phyloP scores from a whole-genome alignment of 169 alveolate genomes.

The Plasmodium ovale region DNA sequence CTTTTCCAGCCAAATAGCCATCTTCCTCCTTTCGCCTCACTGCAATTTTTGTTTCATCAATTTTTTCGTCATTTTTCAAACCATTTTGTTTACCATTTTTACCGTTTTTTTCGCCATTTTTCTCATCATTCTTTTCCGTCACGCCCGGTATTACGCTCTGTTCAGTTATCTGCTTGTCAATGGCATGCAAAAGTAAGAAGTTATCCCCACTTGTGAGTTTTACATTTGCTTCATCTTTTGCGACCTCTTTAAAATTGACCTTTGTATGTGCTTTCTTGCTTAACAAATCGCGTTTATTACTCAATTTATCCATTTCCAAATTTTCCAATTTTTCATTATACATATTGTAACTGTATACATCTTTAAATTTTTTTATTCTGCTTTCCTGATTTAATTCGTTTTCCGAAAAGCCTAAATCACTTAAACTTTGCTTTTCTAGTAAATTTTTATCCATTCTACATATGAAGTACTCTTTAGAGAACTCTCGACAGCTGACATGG shows the following conservation, averaged over 20 bases:
- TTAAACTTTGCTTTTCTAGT: constrained; percentile 67
- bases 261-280: background rate
- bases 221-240: background rate
- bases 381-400: constrained; percentile 55
- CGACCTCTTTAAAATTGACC: background rate
- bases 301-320: constrained; percentile 1
- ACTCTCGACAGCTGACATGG: constrained; percentile 75
- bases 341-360: constrained; percentile 65
- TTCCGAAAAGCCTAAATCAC: constrained; percentile 64
- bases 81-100: constrained; percentile 21
- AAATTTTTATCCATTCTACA: constrained; percentile 78
- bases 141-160: constrained; percentile 8
- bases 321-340: constrained; percentile 62
- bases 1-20: constrained; percentile 58
- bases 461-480: constrained; percentile 76
- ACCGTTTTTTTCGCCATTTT: constrained; percentile 41
- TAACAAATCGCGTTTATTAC: background rate
- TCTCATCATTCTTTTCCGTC: constrained; percentile 23
- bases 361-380: constrained; percentile 44
- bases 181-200: constrained; percentile 23
- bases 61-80: background rate
- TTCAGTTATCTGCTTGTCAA: background rate
- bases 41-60: constrained; percentile 19
- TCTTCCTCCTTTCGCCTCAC: constrained; percentile 29
- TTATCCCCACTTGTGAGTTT: background rate